phyloP scores from a whole-genome alignment of 1,284 basidiomycete genomes.

The Ustilago lituana region DNA sequence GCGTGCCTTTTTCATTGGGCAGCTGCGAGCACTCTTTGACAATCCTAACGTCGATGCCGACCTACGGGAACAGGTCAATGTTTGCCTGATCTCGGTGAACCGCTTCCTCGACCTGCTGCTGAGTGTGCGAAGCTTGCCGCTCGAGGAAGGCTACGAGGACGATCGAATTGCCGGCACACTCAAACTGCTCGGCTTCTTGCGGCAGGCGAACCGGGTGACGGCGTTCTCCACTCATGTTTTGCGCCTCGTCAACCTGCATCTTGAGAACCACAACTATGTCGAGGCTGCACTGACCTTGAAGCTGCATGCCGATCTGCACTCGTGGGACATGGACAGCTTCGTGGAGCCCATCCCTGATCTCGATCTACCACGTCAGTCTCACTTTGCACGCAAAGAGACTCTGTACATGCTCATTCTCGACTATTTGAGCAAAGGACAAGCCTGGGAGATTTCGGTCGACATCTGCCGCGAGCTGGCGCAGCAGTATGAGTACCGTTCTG shows the following conservation, averaged over 20 bases:
- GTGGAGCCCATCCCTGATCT: slow-evolving; percentile 72
- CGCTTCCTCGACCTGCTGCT: slow-evolving; percentile 92
- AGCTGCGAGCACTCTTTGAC: slow-evolving; percentile 87
- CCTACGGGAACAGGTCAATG: slow-evolving; percentile 79
- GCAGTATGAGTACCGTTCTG: slow-evolving; percentile 60
- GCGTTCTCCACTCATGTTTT: slow-evolving; percentile 63
- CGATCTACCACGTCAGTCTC: slow-evolving; percentile 86
- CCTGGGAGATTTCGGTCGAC: slow-evolving; percentile 92
- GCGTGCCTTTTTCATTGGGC: slow-evolving; percentile 89
- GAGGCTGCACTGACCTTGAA: slow-evolving; percentile 87
- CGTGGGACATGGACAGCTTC: slow-evolving; percentile 82
- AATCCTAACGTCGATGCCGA: slow-evolving; percentile 80
- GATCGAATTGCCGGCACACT: slow-evolving; percentile 92
- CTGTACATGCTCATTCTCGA: slow-evolving; percentile 68
- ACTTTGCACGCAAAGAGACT: slow-evolving; percentile 88
- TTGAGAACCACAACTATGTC: slow-evolving; percentile 86
- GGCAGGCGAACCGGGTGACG: slow-evolving; percentile 59
- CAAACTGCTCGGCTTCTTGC: slow-evolving; percentile 69
- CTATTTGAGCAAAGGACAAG: slow-evolving; percentile 80
- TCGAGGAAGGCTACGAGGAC: slow-evolving; percentile 71
- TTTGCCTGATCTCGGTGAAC: slow-evolving; percentile 88
- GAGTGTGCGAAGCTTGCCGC: slow-evolving; percentile 81
- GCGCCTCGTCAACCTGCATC: slow-evolving; percentile 70
- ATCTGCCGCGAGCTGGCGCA: slow-evolving; percentile 80
- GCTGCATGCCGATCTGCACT: slow-evolving; percentile 90